These are phyloP conservation scores for Leccinum ochraceum DNA, from an alignment of 768 basidiomycete species.

Conservation along the genomic window DNA sequence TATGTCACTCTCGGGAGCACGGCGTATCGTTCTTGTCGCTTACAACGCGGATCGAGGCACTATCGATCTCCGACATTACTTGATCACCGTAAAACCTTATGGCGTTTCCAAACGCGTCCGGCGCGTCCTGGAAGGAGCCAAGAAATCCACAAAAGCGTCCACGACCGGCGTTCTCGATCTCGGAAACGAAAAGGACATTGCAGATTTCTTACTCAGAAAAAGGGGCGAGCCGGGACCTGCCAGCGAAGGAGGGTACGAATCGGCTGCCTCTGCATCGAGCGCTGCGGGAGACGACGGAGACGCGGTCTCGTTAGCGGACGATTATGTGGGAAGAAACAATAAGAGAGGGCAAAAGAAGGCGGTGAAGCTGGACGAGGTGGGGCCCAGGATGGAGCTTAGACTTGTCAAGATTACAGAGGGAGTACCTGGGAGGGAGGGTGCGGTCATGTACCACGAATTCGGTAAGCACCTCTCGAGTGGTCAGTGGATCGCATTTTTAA, in stretches of 20 bases:
- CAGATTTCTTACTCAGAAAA: conserved; percentile 86
- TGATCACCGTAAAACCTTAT: conserved; percentile 93
- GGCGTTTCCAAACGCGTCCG: conserved; percentile 92
- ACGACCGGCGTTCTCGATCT: conserved; percentile 65
- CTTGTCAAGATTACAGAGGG: conserved; percentile 96
- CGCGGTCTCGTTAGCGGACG: conserved; percentile 81
- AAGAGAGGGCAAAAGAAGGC: conserved; percentile 89
- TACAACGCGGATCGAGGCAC: conserved; percentile 87
- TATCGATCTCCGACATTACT: conserved; percentile 90
- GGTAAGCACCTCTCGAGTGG: conserved; percentile 50
- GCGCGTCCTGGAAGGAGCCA: conserved; percentile 71
- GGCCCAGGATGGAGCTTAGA: conserved; percentile 91
- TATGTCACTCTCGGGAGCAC: conserved; percentile 82
- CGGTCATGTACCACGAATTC: conserved; percentile 92
- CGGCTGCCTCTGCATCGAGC: conserved; percentile 76
- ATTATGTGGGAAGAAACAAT: conserved; percentile 95
- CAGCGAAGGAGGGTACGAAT: conserved; percentile 72
- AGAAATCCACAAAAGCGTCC: conserved; percentile 28
- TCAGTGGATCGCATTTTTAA: conserved; percentile 5
- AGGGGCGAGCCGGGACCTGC: conserved; percentile 57
- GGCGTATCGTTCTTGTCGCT: conserved; percentile 89
- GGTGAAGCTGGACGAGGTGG: conserved; percentile 90
- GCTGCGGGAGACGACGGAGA: conserved; percentile 82
- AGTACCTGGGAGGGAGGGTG: conserved; percentile 89
- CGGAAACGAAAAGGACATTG: conserved; percentile 89